Base-by-base conservation (phyloP, 148 eudicot genomes). In the Spergularia bocconei region DNA sequence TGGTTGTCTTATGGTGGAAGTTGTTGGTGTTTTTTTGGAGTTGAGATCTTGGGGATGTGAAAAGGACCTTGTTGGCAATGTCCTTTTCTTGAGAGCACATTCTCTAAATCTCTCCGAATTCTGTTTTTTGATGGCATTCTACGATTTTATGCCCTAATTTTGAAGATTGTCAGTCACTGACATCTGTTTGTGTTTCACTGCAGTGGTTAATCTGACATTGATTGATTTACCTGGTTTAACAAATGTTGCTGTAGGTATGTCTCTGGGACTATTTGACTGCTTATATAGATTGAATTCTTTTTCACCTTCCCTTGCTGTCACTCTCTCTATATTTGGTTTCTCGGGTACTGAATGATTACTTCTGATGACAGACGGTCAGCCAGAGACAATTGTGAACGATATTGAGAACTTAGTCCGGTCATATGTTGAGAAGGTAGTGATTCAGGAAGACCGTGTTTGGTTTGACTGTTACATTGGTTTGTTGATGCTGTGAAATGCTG, bases 381-480 rank as follows among this genome's bases (percentile, higher is more conserved):
- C 91, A 36, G 93, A 93, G 68, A 87, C 76, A 75, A 85, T 93
- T 50, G 98, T 85, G 41, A 81, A 78, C 68, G 98, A 93, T 50
- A 93, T 93, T 74, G 98, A 91, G 74, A 79, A 77, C 60, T 81
- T 89, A 86, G 96, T 93, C 70, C 89, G 92, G 36, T 83, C 89
- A 16, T 93, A 86, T 77, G 86, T 86, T 59, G 90, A 88, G 79
- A 93, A 93, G 98, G 98, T 93, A 85, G 44, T 20, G 16, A 25
- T n/a, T 16, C 23, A 4, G 4, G 63, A 36, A 7, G 13, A 20
- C 19, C 56, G 21, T 56, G 44, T 17, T 13, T 66, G 53, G 23
- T 66, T 66, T 29, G 69, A 66, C 44, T 68, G 56, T 20, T 48
- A 50, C 70, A n/a, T 20, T 66, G 14, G 19, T 13, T 33, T 7